phyloP scores from a whole-genome alignment of 352 stramenopile genomes.

The Pelagophyceae sp. region DNA sequence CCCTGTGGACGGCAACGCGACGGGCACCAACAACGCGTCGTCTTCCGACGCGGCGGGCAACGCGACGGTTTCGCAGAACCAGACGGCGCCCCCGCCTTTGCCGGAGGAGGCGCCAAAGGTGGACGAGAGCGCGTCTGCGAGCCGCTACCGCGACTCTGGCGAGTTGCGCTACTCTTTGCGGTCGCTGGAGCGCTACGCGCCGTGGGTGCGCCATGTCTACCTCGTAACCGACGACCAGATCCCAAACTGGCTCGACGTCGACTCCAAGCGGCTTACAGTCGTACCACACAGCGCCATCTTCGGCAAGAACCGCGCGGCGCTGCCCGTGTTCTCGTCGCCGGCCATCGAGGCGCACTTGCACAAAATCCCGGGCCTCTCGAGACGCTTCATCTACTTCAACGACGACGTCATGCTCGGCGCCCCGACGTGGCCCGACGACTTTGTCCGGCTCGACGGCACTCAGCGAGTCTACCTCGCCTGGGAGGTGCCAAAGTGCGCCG shows the following conservation, averaged over 20 bases:
- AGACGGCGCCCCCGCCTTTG: slow-evolving; percentile 20
- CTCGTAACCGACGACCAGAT: slow-evolving; percentile 86
- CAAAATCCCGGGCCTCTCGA: slow-evolving; percentile 75
- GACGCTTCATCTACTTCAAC: slow-evolving; percentile 91
- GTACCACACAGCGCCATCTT: slow-evolving; percentile 82
- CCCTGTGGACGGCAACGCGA: slow-evolving; percentile 1
- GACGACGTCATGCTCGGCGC: slow-evolving; percentile 87
- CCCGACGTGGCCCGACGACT: slow-evolving; percentile 73
- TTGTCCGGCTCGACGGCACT: slow-evolving; percentile 65
- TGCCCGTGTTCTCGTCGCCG: slow-evolving; percentile 84
- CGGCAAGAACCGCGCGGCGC: slow-evolving; percentile 55
- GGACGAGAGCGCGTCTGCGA: slow-evolving; percentile 54
- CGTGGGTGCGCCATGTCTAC: slow-evolving; percentile 84
- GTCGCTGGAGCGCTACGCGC: slow-evolving; percentile 84
- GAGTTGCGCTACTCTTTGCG: slow-evolving; percentile 78
- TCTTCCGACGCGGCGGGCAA: no score
- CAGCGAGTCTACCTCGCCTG: slow-evolving; percentile 83
- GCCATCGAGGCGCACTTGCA: slow-evolving; percentile 86
- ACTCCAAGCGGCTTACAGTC: slow-evolving; percentile 61
- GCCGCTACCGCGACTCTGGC: slow-evolving; percentile 84
- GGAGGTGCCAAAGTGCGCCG: slow-evolving; percentile 75
- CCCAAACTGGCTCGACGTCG: slow-evolving; percentile 78
- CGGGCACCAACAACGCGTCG: no score
- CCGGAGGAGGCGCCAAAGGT: slow-evolving; percentile 9
- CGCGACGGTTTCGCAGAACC: not conserved